A percentile compares a stretch with the other conserved stretches of the same genome.
phyloP scores from a whole-genome alignment of 2,329 filamentous ascomycete genomes.

The Aureobasidium vineae region DNA sequence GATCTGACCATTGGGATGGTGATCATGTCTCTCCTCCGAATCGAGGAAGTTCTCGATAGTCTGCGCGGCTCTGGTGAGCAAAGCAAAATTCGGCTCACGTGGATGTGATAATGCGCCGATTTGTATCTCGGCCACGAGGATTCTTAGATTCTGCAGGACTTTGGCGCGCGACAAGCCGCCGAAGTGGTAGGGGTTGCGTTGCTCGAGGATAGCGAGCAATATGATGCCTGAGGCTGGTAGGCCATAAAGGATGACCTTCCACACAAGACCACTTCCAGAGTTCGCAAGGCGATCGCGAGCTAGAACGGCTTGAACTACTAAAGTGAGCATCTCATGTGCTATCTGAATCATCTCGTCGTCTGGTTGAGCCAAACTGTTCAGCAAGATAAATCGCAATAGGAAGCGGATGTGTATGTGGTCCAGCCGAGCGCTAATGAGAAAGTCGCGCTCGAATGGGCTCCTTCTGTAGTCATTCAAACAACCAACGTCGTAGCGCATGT shows the following conservation, averaged over 20 bases:
- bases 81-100: slow-evolving; percentile 36
- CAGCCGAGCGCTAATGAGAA: slow-evolving; percentile 37
- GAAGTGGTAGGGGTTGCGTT: neutral
- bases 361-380: slow-evolving; percentile 33
- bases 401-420: slow-evolving; percentile 40
- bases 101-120: slow-evolving; percentile 35
- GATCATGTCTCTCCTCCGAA: slow-evolving; percentile 24
- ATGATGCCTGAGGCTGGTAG: slow-evolving; percentile 41
- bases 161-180: slow-evolving; percentile 28
- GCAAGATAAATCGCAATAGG: slow-evolving; percentile 34
- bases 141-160: slow-evolving; percentile 37
- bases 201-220: slow-evolving; percentile 35
- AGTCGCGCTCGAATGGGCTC: slow-evolving; percentile 36
- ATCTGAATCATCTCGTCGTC: slow-evolving; percentile 33
- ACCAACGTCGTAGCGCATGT: slow-evolving; percentile 31
- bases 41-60: slow-evolving; percentile 37
- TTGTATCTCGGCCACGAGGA: slow-evolving; percentile 38
- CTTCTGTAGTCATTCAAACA: slow-evolving; percentile 28
- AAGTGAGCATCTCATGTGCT: slow-evolving; percentile 35
- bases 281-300: slow-evolving; percentile 37
- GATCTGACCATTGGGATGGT: slow-evolving; percentile 21
- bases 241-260: slow-evolving; percentile 40
- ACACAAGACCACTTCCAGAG: slow-evolving; percentile 38
- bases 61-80: slow-evolving; percentile 35
- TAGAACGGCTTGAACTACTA: slow-evolving; percentile 37